Percentiles rank a stretch among this genome's conserved stretches.
phyloP scores from a whole-genome alignment of 495 filamentous ascomycete genomes.

The Staphylotrichum longicolle region DNA sequence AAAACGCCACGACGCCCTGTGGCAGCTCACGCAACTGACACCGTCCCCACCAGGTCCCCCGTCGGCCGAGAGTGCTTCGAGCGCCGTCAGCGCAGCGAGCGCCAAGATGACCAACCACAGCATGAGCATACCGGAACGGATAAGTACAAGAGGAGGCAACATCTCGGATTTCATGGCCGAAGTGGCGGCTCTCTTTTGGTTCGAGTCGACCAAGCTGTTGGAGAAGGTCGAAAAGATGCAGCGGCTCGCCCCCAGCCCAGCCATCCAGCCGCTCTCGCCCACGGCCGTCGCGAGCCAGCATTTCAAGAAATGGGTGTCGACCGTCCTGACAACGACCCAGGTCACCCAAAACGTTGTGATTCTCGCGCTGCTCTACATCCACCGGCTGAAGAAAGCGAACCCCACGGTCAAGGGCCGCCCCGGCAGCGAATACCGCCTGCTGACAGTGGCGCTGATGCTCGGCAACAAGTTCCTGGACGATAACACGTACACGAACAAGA shows the following conservation, averaged over 20 bases:
- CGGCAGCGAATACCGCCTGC: conserved; percentile 91
- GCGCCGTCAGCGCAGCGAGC: conserved; percentile 36
- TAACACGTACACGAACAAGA: conserved; percentile 99
- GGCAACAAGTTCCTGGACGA: conserved; percentile 99
- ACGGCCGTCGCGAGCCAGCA: conserved; percentile 74
- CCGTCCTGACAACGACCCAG: conserved; percentile 88
- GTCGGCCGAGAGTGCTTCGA: conserved; percentile 24
- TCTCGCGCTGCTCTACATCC: conserved; percentile 87
- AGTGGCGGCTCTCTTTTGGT: conserved; percentile 98
- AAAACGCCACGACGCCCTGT: conserved; percentile 24
- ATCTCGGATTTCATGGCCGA: conserved; percentile 82
- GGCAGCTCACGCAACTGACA: conserved; percentile 36
- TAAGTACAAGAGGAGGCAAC: conserved; percentile 69
- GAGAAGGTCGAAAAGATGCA: conserved; percentile 66
- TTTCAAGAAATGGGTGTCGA: conserved; percentile 92
- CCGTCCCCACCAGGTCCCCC: conserved; percentile 16
- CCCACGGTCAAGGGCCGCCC: conserved; percentile 81
- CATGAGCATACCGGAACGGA: conserved; percentile 68
- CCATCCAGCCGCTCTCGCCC: conserved; percentile 55
- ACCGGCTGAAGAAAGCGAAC: conserved; percentile 87
- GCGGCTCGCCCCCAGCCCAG: conserved; percentile 38
- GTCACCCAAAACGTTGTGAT: conserved; percentile 96
- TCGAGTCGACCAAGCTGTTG: conserved; percentile 79
- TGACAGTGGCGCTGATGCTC: conserved; percentile 96
- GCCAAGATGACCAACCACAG: conserved; percentile 57